These are phyloP conservation scores for Bipolaris gigantea DNA, from an alignment of 2,329 filamentous ascomycete species.

Conservation along the genomic window DNA sequence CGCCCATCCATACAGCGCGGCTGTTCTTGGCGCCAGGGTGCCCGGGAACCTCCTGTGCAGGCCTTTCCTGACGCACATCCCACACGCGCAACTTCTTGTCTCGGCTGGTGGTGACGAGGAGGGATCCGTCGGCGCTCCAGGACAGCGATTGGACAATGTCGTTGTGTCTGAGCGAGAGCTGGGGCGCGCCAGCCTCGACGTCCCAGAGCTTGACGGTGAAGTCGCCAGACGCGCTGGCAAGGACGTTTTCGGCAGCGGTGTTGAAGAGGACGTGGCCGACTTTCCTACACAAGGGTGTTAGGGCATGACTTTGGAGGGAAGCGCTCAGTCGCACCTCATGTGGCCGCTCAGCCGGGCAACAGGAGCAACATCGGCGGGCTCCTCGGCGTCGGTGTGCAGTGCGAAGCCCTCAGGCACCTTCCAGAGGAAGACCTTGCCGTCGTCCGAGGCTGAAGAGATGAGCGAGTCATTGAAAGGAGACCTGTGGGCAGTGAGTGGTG, in stretches of 20 bases:
- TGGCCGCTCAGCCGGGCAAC: constrained; percentile 83
- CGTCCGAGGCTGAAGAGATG: constrained; percentile 91
- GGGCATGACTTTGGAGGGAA: constrained; percentile 5
- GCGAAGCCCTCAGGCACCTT: constrained; percentile 87
- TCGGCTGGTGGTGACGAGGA: constrained; percentile 88
- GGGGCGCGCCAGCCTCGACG: constrained; percentile 73
- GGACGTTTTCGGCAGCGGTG: constrained; percentile 90
- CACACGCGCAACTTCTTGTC: constrained; percentile 98
- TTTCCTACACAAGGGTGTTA: constrained; percentile 63
- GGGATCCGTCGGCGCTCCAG: constrained; percentile 86
- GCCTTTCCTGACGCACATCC: constrained; percentile 92
- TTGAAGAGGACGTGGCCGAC: constrained; percentile 98
- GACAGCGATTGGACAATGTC: constrained; percentile 95
- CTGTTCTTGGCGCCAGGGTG: constrained; percentile 97
- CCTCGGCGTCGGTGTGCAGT: constrained; percentile 79
- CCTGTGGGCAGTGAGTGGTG: constrained; percentile 54
- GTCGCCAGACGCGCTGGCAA: constrained; percentile 93
- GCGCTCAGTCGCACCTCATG: constrained; percentile 63
- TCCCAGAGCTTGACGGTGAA: constrained; percentile 97
- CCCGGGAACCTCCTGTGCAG: constrained; percentile 80
- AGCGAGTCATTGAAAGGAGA: constrained; percentile 94
- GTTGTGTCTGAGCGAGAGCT: constrained; percentile 77
- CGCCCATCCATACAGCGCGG: constrained; percentile 93
- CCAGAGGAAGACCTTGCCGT: constrained; percentile 97
- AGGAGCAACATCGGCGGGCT: constrained; percentile 78